Evolutionary conservation across 441 rosid genomes (phyloP), one percentile per base, ranked within the genome.

Genomic region (Gossypium gossypioides): DNA sequence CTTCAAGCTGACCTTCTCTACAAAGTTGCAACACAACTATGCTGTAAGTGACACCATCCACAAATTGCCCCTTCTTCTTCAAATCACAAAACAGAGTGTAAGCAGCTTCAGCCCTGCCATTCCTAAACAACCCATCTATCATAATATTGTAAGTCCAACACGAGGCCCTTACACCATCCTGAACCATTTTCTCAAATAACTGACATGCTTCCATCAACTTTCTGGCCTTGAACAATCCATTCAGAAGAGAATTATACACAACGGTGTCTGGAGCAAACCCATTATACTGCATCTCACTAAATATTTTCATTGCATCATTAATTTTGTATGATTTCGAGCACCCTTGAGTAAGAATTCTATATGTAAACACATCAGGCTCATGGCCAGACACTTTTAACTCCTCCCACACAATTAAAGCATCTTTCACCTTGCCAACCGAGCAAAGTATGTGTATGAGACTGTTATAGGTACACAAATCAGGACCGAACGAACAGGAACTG

Each of bases 21-120:
- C 93, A 87, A 74, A 91, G 89, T 73, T 87, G 92, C 78, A 87
- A 74, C 62, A 84, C 87, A 25, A 89, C 84, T 76, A 89, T 89
- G 84, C 96, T 87, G 81, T 87, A 93, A 56, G 95, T 86, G 73
- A 91, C 27, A n/a, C 84, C 85, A 68, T 93, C 97, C 58, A 93
- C 96, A 81, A 93, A 86, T 74, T 87, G 83, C n/a, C 98, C 96
- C 78, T 93, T 93, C 82, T 88, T 88, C 88, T 89, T 91, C 84
- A 91, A 77, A 61, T 91, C 91, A 80, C 91, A 86, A 72, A 93
- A 93, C 76, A 91, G 32, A 34, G 89, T 80, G 75, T 84, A 93
- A 37, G 86, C 98, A 52, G 95, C 97, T 79, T 87, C 90, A 0
- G 80, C 87, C 78, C 97, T 90, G 71, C 90, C 92, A 69, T 89